A percentile compares a stretch with the other conserved stretches of the same genome.
Evolutionary conservation across 2,329 filamentous ascomycete species (phyloP).

Genomic region (Pseudogymnoascus sp.): DNA sequence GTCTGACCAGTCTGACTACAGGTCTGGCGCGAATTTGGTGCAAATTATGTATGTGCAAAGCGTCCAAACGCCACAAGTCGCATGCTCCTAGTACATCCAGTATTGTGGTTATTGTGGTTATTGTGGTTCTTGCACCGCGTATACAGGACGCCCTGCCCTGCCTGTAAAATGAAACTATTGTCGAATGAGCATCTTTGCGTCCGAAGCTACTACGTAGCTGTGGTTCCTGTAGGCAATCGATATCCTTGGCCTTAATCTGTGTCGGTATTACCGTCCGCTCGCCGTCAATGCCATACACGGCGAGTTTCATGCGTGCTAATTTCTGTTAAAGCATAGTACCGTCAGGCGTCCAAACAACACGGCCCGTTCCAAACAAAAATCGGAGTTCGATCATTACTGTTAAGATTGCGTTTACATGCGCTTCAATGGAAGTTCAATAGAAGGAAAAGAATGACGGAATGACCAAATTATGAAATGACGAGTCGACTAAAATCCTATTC

Average conservation of each 20-base stretch:
- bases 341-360: constrained; percentile 8
- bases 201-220: background rate
- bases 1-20: too few species aligned
- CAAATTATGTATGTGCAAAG: background rate
- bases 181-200: background rate
- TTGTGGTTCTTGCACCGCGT: background rate
- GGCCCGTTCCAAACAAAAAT: background rate
- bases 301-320: constrained; percentile 7
- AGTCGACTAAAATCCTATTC: background rate
- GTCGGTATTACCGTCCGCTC: constrained; percentile 4
- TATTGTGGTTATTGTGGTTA: constrained; percentile 3
- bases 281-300: constrained; percentile 4
- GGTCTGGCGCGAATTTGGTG: too few species aligned
- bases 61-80: constrained; percentile 1
- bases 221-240: constrained; percentile 1
- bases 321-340: constrained; percentile 5
- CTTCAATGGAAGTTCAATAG: constrained; percentile 5
- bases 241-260: constrained; percentile 9
- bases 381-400: background rate
- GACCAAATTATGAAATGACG: background rate
- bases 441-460: background rate
- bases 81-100: background rate
- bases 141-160: background rate
- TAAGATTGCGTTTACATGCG: constrained; percentile 7
- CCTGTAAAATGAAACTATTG: background rate